These are phyloP conservation scores for Balansia obtecta DNA, from an alignment of 2,329 filamentous ascomycete genomes.

Conservation along the genomic window DNA sequence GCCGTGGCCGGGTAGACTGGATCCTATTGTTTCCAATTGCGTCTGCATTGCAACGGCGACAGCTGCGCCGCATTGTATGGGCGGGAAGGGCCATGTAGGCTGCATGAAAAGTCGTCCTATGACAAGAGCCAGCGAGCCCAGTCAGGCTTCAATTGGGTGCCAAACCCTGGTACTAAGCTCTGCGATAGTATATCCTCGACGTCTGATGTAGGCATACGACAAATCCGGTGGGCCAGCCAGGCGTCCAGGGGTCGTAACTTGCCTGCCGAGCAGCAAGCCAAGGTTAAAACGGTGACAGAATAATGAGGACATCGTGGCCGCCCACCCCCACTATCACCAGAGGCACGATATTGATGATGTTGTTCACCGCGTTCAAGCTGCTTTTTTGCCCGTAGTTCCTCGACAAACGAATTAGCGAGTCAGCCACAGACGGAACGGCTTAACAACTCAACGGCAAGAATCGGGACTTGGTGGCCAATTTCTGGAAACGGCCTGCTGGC, in stretches of 20 bases:
- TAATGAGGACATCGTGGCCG: no score
- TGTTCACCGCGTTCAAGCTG: no score
- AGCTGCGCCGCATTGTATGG: constrained; percentile 32
- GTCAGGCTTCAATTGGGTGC: constrained; percentile 24
- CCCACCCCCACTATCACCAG: no score
- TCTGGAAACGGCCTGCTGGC: constrained; percentile 4
- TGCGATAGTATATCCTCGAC: constrained; percentile 2
- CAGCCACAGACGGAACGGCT: not conserved
- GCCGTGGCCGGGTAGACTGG: constrained; percentile 1
- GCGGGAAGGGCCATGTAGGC: constrained; percentile 18
- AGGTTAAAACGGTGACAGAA: no score
- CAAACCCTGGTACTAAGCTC: constrained; percentile 13
- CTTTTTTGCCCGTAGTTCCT: not conserved
- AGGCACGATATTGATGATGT: no score
- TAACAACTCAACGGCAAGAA: not conserved
- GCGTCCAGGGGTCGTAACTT: not conserved
- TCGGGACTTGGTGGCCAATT: not conserved
- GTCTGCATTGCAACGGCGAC: constrained; percentile 8
- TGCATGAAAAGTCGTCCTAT: constrained; percentile 22
- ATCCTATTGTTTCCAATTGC: constrained; percentile 4
- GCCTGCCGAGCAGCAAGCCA: not conserved
- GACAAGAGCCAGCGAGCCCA: constrained; percentile 11
- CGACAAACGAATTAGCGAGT: not conserved
- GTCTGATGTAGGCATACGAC: not conserved
- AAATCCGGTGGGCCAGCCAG: not conserved